Percentiles rank a stretch among this genome's conserved stretches.
These are phyloP conservation scores for Plasmodium gonderi DNA, from an alignment of 169 alveolate species.

Conservation along the genomic window DNA sequence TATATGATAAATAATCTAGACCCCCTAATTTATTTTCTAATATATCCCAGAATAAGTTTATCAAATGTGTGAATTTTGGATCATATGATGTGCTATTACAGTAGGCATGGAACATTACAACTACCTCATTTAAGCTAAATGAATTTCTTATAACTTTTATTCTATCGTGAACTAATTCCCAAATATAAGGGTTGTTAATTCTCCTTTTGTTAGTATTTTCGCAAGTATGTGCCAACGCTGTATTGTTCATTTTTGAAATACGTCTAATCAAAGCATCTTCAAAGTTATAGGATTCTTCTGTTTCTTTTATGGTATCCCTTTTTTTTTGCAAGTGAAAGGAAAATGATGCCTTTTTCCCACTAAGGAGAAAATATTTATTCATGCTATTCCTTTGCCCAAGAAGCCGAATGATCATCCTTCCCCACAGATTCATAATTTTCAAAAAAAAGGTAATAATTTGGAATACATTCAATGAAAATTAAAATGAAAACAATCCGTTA, in stretches of 20 bases:
- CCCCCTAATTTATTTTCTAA: constrained; percentile 19
- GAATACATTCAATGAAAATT: too few species aligned
- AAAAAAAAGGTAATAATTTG: neutral
- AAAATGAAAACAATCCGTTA: too few species aligned
- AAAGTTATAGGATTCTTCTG: constrained; percentile 41
- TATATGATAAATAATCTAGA: constrained; percentile 15
- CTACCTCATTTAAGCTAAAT: constrained; percentile 20
- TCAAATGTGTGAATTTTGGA: neutral
- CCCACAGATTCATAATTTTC: neutral
- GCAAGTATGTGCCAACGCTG: constrained; percentile 48
- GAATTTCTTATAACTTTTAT: constrained; percentile 33
- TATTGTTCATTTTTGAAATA: constrained; percentile 54
- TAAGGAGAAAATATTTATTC: neutral
- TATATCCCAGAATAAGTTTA: constrained; percentile 56
- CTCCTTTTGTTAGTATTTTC: constrained; percentile 49
- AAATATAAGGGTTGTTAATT: constrained; percentile 31
- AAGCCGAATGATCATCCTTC: neutral
- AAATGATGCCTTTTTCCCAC: neutral
- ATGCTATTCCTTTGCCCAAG: neutral
- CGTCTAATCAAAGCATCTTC: constrained; percentile 52
- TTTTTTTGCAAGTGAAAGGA: neutral
- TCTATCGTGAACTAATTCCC: constrained; percentile 63
- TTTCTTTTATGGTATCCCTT: constrained; percentile 7
- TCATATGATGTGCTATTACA: constrained; percentile 63
- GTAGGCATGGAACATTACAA: constrained; percentile 61